These are phyloP conservation scores for Scheffersomyces illinoinensis DNA, from an alignment of 1,139 yeast species.

Conservation along the genomic window DNA sequence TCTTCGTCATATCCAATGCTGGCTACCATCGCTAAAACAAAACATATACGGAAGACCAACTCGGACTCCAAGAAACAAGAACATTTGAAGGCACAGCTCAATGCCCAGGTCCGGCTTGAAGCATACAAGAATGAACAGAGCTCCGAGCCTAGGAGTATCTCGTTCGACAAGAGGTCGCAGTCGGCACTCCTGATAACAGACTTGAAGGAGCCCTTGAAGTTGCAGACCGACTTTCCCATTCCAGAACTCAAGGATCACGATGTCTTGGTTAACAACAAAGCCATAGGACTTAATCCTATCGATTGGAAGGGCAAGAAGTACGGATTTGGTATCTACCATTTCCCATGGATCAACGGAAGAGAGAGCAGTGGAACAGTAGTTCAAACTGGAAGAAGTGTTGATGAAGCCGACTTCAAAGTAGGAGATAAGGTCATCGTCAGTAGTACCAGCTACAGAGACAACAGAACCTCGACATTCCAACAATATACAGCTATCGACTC, in stretches of 20 bases:
- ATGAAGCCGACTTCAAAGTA: conserved; percentile 22
- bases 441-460: conserved; percentile 48
- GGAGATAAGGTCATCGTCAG: conserved; percentile 43
- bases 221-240: neutral
- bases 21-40: neutral
- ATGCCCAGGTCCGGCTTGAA: neutral
- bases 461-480: conserved; percentile 50
- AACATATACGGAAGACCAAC: neutral
- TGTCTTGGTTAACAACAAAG: conserved; percentile 38
- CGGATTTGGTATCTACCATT: conserved; percentile 46
- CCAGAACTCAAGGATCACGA: conserved; percentile 29
- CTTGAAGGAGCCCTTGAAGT: neutral
- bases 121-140: neutral
- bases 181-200: neutral
- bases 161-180: neutral
- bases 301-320: conserved; percentile 55
- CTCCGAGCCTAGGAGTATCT: neutral
- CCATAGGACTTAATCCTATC: conserved; percentile 47
- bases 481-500: conserved; percentile 45
- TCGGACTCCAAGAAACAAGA: neutral
- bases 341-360: conserved; percentile 53
- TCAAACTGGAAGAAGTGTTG: conserved; percentile 32
- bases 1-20: neutral
- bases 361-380: conserved; percentile 45
- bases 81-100: neutral